phyloP scores from a whole-genome alignment of 495 filamentous ascomycete genomes.

The Penicillium lagena region DNA sequence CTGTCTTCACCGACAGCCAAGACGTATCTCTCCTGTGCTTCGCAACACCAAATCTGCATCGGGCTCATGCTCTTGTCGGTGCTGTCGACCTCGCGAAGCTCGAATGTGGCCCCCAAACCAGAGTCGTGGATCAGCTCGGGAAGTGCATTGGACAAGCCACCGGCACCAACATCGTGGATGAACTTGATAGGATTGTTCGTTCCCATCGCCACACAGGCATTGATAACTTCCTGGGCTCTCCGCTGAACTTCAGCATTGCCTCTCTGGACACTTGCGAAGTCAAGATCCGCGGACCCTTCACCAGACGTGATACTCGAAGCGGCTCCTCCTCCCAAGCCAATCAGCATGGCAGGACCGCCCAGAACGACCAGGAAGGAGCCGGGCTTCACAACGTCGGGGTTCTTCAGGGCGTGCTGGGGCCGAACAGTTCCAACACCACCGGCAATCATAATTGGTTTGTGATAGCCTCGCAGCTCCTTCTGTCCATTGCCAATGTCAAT shows the following conservation, averaged over 20 bases:
- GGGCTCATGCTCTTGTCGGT: slow-evolving; percentile 89
- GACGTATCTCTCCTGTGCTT: slow-evolving; percentile 94
- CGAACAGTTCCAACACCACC: slow-evolving; percentile 95
- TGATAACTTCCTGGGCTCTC: slow-evolving; percentile 93
- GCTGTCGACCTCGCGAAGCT: slow-evolving; percentile 85
- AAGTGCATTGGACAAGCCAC: slow-evolving; percentile 88
- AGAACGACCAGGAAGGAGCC: slow-evolving; percentile 87
- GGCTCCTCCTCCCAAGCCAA: slow-evolving; percentile 91
- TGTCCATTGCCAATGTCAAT: slow-evolving; percentile 53
- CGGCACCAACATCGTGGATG: slow-evolving; percentile 96
- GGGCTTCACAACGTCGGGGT: slow-evolving; percentile 64
- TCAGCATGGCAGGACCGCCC: slow-evolving; percentile 94
- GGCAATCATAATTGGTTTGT: slow-evolving; percentile 99
- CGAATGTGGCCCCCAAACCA: slow-evolving; percentile 79
- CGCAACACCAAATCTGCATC: slow-evolving; percentile 94
- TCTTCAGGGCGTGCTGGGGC: slow-evolving; percentile 84
- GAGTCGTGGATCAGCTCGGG: slow-evolving; percentile 91
- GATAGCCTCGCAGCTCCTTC: slow-evolving; percentile 79
- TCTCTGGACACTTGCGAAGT: slow-evolving; percentile 94
- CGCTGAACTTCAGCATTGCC: slow-evolving; percentile 91
- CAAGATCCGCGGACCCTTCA: slow-evolving; percentile 81
- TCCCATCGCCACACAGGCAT: slow-evolving; percentile 80
- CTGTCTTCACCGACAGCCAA: slow-evolving; percentile 70
- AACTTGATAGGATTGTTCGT: slow-evolving; percentile 82
- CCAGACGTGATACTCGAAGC: slow-evolving; percentile 86